phyloP scores from a whole-genome alignment of 441 rosid species.

The Erodium chrysanthum region DNA sequence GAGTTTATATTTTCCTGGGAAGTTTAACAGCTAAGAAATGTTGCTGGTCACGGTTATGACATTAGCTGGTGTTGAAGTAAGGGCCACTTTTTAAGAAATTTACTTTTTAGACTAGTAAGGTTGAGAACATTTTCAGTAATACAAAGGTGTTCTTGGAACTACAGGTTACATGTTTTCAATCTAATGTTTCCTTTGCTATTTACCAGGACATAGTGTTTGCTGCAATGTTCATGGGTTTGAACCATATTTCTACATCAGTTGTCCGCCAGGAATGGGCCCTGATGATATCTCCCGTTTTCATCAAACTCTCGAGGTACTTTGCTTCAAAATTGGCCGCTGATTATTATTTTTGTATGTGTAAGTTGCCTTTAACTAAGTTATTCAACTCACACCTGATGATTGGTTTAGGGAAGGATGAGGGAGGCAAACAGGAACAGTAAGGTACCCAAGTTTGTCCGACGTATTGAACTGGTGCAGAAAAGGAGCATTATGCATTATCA shows the following conservation, averaged over 20 bases:
- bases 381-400: slow-evolving; percentile 8
- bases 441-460: slow-evolving; percentile 50
- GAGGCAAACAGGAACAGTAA: slow-evolving; percentile 55
- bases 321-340: background rate
- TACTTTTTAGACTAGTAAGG: background rate
- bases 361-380: slow-evolving; percentile 10
- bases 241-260: slow-evolving; percentile 82
- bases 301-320: slow-evolving; percentile 70
- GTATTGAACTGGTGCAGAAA: slow-evolving; percentile 63
- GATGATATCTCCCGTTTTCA: slow-evolving; percentile 79
- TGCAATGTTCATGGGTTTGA: slow-evolving; percentile 93
- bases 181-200: slow-evolving; percentile 13
- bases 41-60: background rate
- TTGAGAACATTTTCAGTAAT: background rate
- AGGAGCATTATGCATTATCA: slow-evolving; percentile 92
- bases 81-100: background rate
- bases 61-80: background rate
- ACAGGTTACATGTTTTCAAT: background rate
- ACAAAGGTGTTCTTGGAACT: background rate
- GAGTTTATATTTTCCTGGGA: background rate
- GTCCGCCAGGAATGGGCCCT: slow-evolving; percentile 86
- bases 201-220: slow-evolving; percentile 84
- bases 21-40: background rate
- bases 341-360: background rate
- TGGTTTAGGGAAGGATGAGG: slow-evolving; percentile 65